A percentile compares a stretch with the other conserved stretches of the same genome.
These are phyloP conservation scores for Meyerozyma carpophila DNA, from an alignment of 1,139 yeast species.

Conservation along the genomic window DNA sequence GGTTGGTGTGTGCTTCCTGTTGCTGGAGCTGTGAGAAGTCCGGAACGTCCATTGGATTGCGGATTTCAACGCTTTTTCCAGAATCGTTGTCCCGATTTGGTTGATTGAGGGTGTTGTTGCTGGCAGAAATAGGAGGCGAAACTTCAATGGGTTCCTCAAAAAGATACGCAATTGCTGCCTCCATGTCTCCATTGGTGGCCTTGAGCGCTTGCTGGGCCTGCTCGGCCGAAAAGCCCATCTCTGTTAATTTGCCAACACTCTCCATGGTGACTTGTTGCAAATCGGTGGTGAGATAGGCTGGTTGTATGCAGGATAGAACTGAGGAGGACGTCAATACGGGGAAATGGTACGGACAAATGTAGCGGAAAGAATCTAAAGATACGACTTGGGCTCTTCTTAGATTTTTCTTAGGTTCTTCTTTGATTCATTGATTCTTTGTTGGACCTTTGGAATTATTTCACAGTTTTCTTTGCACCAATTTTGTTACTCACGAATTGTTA, in stretches of 20 bases:
- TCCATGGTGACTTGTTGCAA: background rate
- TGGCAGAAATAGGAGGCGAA: background rate
- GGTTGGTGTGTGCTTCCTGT: conserved; percentile 8
- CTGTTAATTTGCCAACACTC: background rate
- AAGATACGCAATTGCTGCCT: conserved; percentile 12
- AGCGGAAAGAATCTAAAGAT: too few species aligned
- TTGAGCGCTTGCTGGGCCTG: conserved; percentile 11
- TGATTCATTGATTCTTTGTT: too few species aligned
- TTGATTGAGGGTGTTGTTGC: background rate
- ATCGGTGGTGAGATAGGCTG: background rate
- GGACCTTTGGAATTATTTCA: too few species aligned
- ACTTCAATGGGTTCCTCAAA: conserved; percentile 8
- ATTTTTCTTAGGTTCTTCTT: too few species aligned
- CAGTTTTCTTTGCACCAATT: too few species aligned
- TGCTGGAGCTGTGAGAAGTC: background rate
- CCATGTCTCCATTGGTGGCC: conserved; percentile 10
- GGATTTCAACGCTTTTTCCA: conserved; percentile 3
- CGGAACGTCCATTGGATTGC: conserved; percentile 6
- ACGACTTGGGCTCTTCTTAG: too few species aligned
- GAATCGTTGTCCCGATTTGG: background rate
- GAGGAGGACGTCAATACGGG: background rate
- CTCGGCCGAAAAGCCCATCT: conserved; percentile 11
- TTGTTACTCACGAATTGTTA: too few species aligned
- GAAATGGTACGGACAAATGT: too few species aligned
- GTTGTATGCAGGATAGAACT: background rate